Base-by-base conservation (phyloP, 768 basidiomycete species). In the Boletus tylopilopsis region DNA sequence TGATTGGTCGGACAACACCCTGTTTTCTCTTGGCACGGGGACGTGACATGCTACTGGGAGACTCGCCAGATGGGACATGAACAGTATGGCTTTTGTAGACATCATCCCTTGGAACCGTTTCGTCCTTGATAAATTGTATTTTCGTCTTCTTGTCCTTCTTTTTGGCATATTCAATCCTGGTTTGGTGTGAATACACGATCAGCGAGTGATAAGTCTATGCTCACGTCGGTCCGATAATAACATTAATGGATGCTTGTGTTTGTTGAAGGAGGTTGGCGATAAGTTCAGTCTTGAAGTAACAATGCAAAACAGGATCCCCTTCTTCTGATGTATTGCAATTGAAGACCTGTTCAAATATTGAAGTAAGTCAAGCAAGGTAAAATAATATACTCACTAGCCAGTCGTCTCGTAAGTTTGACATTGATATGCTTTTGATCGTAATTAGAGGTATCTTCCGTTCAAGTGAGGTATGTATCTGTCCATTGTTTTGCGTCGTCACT, bases 211-310 rank as follows among this genome's bases (percentile, higher is more conserved):
- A n/a, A 58, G 23, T 15, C 16, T 32, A 47, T 21, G 71, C 91
- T 59, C 64, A 95, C 94, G 77, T 78, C 16, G 94, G 87, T 0
- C 79, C 80, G 55, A 97, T 81, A 42, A 80, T 65, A 32, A 98
- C 71, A 54, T 73, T 83, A 46, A 92, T 80, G 52, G 80, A 82
- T 1, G 83, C 88, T 59, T 85, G 84, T 0, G 92, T 94, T 42
- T 91, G 70, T 45, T 85, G 85, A 49, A 94, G 72, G 29, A 99
- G 78, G 59, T 87, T 84, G 16, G 91, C 80, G 15, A 84, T 76
- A 45, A 99, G 76, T 64, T 99, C 96, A 0, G 96, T 98, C 79
- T 99, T 99, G 81, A 98, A 94, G 55, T 84, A 76, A 58, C 90
- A 94, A 54, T 82, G 87, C 63, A 99, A 77, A 50, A 97, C 75